Conservation (phyloP, 2,329 filamentous ascomycete genomes). For the Fusarium aywerte region DNA sequence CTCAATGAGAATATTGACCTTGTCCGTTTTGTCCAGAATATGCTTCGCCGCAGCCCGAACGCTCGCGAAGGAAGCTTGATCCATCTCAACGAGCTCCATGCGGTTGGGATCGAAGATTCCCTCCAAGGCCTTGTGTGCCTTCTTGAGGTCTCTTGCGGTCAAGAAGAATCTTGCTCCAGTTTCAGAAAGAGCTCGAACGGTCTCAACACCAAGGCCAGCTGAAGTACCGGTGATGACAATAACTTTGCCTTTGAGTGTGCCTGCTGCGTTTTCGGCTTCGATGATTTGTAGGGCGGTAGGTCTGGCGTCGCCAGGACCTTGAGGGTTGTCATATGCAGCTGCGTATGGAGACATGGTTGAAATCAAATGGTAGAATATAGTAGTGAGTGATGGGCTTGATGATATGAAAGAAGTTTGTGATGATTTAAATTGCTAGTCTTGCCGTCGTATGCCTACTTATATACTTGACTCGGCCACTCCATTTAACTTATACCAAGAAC, state of each 20-base stretch:
- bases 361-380: not conserved
- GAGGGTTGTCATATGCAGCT: constrained; percentile 22
- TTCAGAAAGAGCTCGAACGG: constrained; percentile 55
- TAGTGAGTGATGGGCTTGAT: not conserved
- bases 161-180: constrained; percentile 49
- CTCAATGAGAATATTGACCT: constrained; percentile 54
- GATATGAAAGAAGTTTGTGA: too few relatives aligned
- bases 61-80: constrained; percentile 44
- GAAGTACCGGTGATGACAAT: constrained; percentile 58
- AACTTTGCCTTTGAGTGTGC: constrained; percentile 51
- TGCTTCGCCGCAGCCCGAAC: constrained; percentile 38
- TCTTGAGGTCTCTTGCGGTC: constrained; percentile 42
- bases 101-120: constrained; percentile 26
- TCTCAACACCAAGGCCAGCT: constrained; percentile 58
- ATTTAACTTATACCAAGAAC: too few relatives aligned
- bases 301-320: constrained; percentile 53
- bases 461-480: not conserved
- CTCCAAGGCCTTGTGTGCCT: constrained; percentile 34
- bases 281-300: constrained; percentile 56
- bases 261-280: constrained; percentile 49
- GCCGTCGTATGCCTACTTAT: not conserved
- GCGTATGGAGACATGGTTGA: constrained; percentile 22
- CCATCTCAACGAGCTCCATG: constrained; percentile 41
- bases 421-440: not conserved
- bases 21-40: constrained; percentile 34